These are phyloP conservation scores for Avena insularis DNA, from an alignment of 176 grass and related monocot genomes.

Conservation along the genomic window DNA sequence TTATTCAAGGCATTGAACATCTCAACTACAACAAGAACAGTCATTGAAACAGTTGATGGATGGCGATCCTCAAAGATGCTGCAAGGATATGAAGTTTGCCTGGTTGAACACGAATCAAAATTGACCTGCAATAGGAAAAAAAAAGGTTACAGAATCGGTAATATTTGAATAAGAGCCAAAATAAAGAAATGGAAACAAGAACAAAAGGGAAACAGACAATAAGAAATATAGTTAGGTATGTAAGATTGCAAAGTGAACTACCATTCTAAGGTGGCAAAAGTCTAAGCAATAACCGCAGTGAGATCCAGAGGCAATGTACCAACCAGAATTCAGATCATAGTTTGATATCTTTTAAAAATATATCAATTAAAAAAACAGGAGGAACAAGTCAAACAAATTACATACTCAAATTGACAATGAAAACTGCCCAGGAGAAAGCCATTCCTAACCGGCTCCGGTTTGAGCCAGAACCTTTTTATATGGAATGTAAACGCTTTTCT, in stretches of 20 bases:
- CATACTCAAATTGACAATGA: neutral
- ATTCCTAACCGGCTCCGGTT: neutral
- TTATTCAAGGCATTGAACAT: slow-evolving; percentile 99
- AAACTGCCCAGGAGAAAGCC: slow-evolving; percentile 8
- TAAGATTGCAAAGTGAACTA: slow-evolving; percentile 37
- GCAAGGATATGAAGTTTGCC: slow-evolving; percentile 89
- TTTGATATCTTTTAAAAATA: neutral
- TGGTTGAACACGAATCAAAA: slow-evolving; percentile 95
- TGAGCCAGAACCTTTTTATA: slow-evolving; percentile 11
- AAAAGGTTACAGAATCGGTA: slow-evolving; percentile 6
- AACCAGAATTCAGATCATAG: neutral
- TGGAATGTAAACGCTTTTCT: neutral
- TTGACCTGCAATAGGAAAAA: slow-evolving; percentile 68
- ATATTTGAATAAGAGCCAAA: neutral
- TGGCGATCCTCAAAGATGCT: slow-evolving; percentile 92
- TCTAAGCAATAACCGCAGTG: neutral
- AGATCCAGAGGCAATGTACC: slow-evolving; percentile 9
- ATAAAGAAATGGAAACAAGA: slow-evolving; percentile 32
- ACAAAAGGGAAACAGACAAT: neutral
- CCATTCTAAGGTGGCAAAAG: neutral
- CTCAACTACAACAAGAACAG: slow-evolving; percentile 96
- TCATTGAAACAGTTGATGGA: slow-evolving; percentile 99
- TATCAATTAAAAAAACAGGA: neutral
- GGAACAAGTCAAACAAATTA: slow-evolving; percentile 14
- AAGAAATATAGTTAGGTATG: neutral